phyloP scores from a whole-genome alignment of 257 asterid species.

The Plantago major region DNA sequence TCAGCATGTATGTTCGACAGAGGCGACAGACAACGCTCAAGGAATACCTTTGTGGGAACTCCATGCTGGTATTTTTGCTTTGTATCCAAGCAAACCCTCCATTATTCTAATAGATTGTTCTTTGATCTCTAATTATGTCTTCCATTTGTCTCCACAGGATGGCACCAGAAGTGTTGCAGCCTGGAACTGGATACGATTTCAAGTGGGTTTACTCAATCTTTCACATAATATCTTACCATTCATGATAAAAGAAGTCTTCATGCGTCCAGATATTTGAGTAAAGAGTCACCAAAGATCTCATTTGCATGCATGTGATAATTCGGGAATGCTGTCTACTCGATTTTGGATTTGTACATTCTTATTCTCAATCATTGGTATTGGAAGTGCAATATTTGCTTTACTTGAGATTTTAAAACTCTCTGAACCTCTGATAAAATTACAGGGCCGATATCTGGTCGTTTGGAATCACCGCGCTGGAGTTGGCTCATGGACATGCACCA shows the following conservation, averaged over 20 bases:
- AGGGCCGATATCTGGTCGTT: constrained; percentile 99
- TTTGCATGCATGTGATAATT: constrained; percentile 9
- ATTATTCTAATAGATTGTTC: neutral
- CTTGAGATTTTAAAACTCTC: constrained; percentile 13
- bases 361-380: neutral
- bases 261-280: constrained; percentile 18
- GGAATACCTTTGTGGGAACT: constrained; percentile 99
- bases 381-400: neutral
- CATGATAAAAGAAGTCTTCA: constrained; percentile 13
- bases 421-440: constrained; percentile 21
- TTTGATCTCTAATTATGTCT: constrained; percentile 12
- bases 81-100: neutral
- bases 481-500: constrained; percentile 99
- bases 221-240: constrained; percentile 17
- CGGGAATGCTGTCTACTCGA: constrained; percentile 3
- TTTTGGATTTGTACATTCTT: constrained; percentile 5
- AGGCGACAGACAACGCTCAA: constrained; percentile 95
- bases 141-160: constrained; percentile 52
- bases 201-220: constrained; percentile 53
- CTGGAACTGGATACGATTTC: constrained; percentile 97
- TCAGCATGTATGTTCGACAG: constrained; percentile 95
- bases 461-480: constrained; percentile 97
- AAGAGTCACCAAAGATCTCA: no score
- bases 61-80: constrained; percentile 80
- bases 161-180: constrained; percentile 99